Evolutionary conservation across 345 rosid genomes (phyloP).

Genomic region (Salix dunnii): DNA sequence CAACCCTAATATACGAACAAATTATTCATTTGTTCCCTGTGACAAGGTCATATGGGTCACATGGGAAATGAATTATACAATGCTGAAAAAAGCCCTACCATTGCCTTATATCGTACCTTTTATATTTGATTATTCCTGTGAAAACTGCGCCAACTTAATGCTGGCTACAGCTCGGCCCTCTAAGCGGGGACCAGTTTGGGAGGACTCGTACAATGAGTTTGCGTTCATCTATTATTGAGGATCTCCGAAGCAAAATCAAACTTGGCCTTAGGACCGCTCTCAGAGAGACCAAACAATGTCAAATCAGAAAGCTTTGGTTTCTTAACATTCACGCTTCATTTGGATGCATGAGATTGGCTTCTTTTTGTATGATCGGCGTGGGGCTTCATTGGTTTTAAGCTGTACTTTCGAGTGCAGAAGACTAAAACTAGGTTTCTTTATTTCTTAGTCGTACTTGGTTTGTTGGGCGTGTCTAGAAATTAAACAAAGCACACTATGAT

Average conservation of each 20-base stretch:
- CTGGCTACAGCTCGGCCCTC: conserved; percentile 25
- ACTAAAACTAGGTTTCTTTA: neutral
- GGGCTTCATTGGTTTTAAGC: conserved; percentile 19
- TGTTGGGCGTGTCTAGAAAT: conserved; percentile 12
- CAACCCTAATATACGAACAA: conserved; percentile 25
- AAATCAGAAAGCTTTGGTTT: neutral
- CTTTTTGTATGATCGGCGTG: neutral
- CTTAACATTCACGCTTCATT: neutral
- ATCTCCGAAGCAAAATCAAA: neutral
- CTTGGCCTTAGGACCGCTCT: neutral
- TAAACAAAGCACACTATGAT: neutral
- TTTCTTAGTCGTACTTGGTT: conserved; percentile 3
- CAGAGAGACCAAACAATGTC: neutral
- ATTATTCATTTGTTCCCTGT: conserved; percentile 31
- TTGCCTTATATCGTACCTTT: conserved; percentile 4
- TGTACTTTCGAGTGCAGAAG: conserved; percentile 15
- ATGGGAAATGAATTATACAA: conserved; percentile 24
- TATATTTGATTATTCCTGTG: conserved; percentile 2
- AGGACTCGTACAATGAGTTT: neutral
- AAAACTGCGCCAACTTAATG: neutral
- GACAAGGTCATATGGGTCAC: conserved; percentile 31
- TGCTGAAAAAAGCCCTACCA: conserved; percentile 4
- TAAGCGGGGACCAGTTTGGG: conserved; percentile 28
- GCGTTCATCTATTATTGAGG: neutral
- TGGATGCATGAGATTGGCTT: neutral